Conservation (phyloP, 495 filamentous ascomycete genomes). For the Zalerion maritima region DNA sequence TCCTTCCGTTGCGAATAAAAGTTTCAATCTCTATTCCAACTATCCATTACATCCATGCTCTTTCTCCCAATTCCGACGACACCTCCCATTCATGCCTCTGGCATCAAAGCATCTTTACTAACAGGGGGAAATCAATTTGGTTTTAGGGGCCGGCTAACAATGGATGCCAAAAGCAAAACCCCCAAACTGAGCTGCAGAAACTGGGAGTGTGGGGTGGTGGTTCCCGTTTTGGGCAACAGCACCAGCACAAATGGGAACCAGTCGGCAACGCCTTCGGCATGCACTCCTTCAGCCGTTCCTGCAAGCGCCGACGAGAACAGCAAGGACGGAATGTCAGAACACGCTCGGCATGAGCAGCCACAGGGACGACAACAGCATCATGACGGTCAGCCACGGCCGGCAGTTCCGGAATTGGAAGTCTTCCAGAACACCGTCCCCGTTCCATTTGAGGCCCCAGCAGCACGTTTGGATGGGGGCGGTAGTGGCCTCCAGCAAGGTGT, state of each 20-base stretch:
- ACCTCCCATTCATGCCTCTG: too few species aligned
- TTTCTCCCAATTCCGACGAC: too few species aligned
- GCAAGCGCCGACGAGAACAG: slow-evolving; percentile 3
- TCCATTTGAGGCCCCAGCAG: slow-evolving; percentile 53
- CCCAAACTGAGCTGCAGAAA: slow-evolving; percentile 76
- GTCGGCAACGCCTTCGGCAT: too few species aligned
- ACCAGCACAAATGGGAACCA: slow-evolving; percentile 1
- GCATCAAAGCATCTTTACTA: too few species aligned
- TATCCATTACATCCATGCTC: too few species aligned
- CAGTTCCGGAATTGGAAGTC: slow-evolving; percentile 21
- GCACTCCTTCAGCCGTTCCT: too few species aligned
- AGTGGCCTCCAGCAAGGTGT: too few species aligned
- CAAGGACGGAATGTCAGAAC: slow-evolving; percentile 4
- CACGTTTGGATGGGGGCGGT: slow-evolving; percentile 2
- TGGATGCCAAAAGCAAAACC: slow-evolving; percentile 44
- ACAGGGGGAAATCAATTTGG: too few species aligned
- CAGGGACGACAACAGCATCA: slow-evolving; percentile 1
- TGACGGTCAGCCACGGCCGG: neutral
- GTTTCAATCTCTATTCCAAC: too few species aligned
- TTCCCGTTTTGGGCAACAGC: slow-evolving; percentile 30
- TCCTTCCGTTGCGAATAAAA: too few species aligned
- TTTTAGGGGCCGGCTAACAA: slow-evolving; percentile 53
- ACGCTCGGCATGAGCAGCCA: slow-evolving; percentile 1
- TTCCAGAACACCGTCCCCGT: slow-evolving; percentile 50
- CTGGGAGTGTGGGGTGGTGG: slow-evolving; percentile 89